Conservation (phyloP, 163 green algal genomes). For the Scenedesmus sp. region DNA sequence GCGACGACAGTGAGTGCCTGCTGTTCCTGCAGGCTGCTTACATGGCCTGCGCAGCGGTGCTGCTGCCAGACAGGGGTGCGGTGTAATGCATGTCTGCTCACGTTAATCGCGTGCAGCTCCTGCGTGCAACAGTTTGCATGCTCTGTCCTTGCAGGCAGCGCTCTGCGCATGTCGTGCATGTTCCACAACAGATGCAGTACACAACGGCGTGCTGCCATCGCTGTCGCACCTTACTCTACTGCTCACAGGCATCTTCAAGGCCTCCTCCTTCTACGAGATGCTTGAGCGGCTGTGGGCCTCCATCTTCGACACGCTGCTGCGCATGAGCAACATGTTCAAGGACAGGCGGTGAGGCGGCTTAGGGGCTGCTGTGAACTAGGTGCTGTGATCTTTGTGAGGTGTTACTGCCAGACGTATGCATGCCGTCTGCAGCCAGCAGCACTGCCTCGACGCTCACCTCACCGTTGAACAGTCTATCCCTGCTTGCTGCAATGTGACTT, state of each 20-base stretch:
- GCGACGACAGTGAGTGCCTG: slow-evolving; percentile 49
- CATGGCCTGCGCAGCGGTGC: neutral
- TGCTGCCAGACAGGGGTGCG: neutral
- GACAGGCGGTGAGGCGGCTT: slow-evolving; percentile 52
- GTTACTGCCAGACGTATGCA: neutral
- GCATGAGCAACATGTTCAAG: slow-evolving; percentile 75
- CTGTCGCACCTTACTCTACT: no score
- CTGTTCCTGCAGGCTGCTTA: neutral
- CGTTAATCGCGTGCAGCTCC: neutral
- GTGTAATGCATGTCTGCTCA: neutral
- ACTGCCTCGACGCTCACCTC: no score
- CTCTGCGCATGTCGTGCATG: no score
- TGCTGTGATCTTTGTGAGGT: neutral
- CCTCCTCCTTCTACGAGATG: slow-evolving; percentile 59
- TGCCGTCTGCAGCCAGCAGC: no score
- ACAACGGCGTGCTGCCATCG: no score
- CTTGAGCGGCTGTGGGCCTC: slow-evolving; percentile 68
- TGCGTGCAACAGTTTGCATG: neutral
- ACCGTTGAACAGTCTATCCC: neutral
- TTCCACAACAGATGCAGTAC: no score
- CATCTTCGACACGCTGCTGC: slow-evolving; percentile 73
- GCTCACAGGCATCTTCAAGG: slow-evolving; percentile 74
- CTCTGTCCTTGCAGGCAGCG: neutral
- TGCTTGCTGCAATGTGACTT: neutral
- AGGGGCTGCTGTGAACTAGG: neutral